Base-by-base conservation (phyloP, 2,329 filamentous ascomycete genomes). In the Chaetomiaceae sp. region DNA sequence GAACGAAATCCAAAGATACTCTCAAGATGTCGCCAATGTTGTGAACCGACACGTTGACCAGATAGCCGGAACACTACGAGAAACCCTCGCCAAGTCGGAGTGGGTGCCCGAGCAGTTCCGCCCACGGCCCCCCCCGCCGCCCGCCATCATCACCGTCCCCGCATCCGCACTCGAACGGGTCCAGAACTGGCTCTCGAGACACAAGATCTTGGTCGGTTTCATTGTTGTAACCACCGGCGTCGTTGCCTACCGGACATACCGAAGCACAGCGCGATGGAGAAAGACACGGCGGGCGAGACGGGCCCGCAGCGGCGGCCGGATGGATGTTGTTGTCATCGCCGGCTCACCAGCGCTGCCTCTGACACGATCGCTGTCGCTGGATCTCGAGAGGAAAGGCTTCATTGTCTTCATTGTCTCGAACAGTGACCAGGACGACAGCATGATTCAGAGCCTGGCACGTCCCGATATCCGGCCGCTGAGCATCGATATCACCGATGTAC, bases 371-470 rank as follows among this genome's bases (percentile, higher is more conserved):
- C 76, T 97, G 50, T 84, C 90, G 2, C 72, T 91, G 44, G 94
- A 99, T 66, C 76, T 99, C 61, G 94, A 97, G 72, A 80, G 91
- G 55, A 83, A 91, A 59, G 94, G 94, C 4, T 97, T 95, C 69
- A 88, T 97, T 56, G 89, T 97, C 52, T 99, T 91, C 69, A 78
- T 99, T 56, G 88, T 95, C 1, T 92, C 91, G 64, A 87, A 84
- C 59, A 89, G 84, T n/a, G 74, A 84, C 55, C 89, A 96, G 63
- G 92, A 97, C 61, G 91, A 97, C 68, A 78, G 85, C 33, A 74
- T 87, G 59, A 84, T 97, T 14, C 82, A 89, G 56, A 80, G 82
- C 56, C 82, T 95, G 68, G 80, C 84, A n/a, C 80, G 90, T 57
- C 78, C 84, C 6, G 94, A 97, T 66, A 87, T 97, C 59, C 82